These are phyloP conservation scores for Aspergillus steynii DNA, from an alignment of 495 filamentous ascomycete genomes.

Conservation along the genomic window DNA sequence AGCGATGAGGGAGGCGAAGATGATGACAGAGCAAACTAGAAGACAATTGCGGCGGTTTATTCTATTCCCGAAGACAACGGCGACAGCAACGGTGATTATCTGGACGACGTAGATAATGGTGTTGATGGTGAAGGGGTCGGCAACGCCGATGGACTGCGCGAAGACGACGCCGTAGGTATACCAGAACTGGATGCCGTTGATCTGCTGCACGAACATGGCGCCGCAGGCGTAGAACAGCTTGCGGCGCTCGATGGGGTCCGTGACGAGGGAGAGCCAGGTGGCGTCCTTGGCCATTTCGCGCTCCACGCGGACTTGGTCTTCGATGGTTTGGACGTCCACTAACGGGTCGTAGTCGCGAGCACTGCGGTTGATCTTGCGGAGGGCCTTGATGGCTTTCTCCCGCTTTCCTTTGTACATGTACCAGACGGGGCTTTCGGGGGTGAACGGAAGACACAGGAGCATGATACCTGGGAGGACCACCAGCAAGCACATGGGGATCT, in stretches of 20 bases:
- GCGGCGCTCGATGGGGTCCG: slow-evolving; percentile 34
- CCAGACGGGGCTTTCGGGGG: slow-evolving; percentile 38
- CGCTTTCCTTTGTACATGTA: slow-evolving; percentile 26
- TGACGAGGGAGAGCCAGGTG: slow-evolving; percentile 30
- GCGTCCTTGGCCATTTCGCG: slow-evolving; percentile 21
- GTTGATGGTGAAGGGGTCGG: slow-evolving; percentile 36
- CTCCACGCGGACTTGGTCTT: slow-evolving; percentile 21
- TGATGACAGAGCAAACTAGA: slow-evolving; percentile 27
- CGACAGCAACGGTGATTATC: slow-evolving; percentile 28
- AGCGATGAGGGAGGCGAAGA: slow-evolving; percentile 31
- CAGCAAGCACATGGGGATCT: slow-evolving; percentile 37
- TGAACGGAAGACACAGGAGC: slow-evolving; percentile 32
- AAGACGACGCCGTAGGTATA: slow-evolving; percentile 42
- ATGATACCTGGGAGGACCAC: slow-evolving; percentile 32
- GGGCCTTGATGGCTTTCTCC: slow-evolving; percentile 26
- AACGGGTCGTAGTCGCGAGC: slow-evolving; percentile 26
- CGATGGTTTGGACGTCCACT: slow-evolving; percentile 25
- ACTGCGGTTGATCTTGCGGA: slow-evolving; percentile 34
- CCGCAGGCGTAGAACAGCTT: slow-evolving; percentile 37
- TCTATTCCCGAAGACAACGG: slow-evolving; percentile 35
- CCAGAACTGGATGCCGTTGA: slow-evolving; percentile 42
- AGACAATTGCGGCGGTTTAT: slow-evolving; percentile 33
- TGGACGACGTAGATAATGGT: slow-evolving; percentile 38
- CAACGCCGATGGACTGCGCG: slow-evolving; percentile 35
- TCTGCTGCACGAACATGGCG: slow-evolving; percentile 39